Conservation (phyloP, 2,329 filamentous ascomycete species). For the Grosmannia serpens region DNA sequence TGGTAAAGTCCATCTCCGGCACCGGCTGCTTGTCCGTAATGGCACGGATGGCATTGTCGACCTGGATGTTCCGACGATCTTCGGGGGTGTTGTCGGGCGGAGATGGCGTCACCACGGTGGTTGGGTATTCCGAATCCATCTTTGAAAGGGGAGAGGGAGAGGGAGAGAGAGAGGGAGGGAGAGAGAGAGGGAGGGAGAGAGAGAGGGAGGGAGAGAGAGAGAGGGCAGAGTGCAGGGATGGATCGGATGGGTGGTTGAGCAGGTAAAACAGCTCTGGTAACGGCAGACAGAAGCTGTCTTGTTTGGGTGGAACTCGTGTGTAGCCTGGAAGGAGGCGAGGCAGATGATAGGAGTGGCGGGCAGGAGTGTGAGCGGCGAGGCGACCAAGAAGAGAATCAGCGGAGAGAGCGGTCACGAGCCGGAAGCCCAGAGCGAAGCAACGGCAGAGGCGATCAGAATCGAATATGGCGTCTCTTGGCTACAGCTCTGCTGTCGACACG, state of each 20-base stretch:
- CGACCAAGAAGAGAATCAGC: neutral
- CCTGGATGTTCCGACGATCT: slow-evolving; percentile 44
- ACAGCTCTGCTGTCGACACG: neutral
- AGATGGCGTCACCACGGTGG: slow-evolving; percentile 21
- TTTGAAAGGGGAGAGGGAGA: slow-evolving; percentile 14
- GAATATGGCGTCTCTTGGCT: neutral
- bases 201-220: neutral
- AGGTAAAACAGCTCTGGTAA: neutral
- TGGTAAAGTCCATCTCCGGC: slow-evolving; percentile 95
- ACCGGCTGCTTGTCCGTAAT: slow-evolving; percentile 91
- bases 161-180: neutral
- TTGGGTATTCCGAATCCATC: slow-evolving; percentile 37
- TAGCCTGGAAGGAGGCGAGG: neutral
- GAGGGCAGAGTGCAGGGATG: too few species aligned
- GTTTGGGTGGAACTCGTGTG: neutral
- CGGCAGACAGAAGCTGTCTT: neutral
- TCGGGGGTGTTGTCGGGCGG: slow-evolving; percentile 15
- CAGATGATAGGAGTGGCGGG: neutral
- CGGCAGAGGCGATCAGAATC: neutral
- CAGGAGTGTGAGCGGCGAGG: neutral
- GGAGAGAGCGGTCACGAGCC: neutral
- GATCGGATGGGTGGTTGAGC: too few species aligned
- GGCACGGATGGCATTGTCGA: slow-evolving; percentile 85
- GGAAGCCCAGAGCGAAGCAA: neutral
- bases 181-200: neutral